phyloP scores from a whole-genome alignment of 305 asterid species.

The Plantago coronopus region DNA sequence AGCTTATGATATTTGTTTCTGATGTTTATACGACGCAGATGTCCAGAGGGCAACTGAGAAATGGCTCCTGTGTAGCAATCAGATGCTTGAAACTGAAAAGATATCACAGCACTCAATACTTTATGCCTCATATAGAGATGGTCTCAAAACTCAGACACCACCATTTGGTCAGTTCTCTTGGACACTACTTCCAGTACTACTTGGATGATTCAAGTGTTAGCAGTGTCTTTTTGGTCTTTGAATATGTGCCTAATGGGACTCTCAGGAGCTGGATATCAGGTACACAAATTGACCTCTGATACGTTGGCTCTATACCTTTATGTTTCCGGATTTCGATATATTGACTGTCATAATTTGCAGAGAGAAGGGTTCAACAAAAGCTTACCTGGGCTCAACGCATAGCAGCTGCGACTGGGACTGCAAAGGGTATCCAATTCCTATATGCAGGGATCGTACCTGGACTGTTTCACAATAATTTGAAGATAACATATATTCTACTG shows the following conservation, averaged over 20 bases:
- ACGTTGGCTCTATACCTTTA: neutral
- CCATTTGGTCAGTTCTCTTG: slow-evolving; percentile 77
- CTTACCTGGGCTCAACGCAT: slow-evolving; percentile 84
- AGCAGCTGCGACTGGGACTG: slow-evolving; percentile 79
- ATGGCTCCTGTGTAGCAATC: slow-evolving; percentile 60
- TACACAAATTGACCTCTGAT: slow-evolving; percentile 22
- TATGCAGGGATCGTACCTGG: slow-evolving; percentile 82
- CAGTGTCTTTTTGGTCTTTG: slow-evolving; percentile 76
- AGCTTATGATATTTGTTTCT: neutral
- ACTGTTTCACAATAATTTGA: slow-evolving; percentile 54
- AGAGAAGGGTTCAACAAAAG: slow-evolving; percentile 38
- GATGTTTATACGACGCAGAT: slow-evolving; percentile 41
- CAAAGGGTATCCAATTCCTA: slow-evolving; percentile 90
- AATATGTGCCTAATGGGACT: slow-evolving; percentile 73
- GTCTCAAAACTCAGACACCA: slow-evolving; percentile 78
- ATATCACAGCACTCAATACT: slow-evolving; percentile 49
- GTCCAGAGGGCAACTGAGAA: slow-evolving; percentile 68
- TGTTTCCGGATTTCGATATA: neutral
- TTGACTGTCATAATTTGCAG: slow-evolving; percentile 35
- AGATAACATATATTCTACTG: slow-evolving; percentile 65
- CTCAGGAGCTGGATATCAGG: slow-evolving; percentile 89
- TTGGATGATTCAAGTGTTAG: slow-evolving; percentile 81
- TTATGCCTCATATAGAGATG: slow-evolving; percentile 72
- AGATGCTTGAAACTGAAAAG: slow-evolving; percentile 63
- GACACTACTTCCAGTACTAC: slow-evolving; percentile 87